Percentiles rank a stretch among this genome's conserved stretches.
phyloP scores from a whole-genome alignment of 2,329 filamentous ascomycete genomes.

The Alternaria brassicicola region DNA sequence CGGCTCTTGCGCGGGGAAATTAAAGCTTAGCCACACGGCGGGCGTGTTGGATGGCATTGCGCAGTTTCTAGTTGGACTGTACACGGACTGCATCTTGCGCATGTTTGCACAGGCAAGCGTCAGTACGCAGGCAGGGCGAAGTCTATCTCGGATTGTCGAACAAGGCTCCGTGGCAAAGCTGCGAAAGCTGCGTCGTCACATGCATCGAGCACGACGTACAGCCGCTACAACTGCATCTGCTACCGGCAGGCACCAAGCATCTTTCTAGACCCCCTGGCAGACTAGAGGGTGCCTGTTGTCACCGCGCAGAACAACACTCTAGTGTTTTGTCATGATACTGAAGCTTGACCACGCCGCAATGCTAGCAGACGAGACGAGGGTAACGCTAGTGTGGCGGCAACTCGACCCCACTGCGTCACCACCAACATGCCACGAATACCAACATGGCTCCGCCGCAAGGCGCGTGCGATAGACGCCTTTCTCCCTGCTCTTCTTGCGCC shows the following conservation, averaged over 20 bases:
- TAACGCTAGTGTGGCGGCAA: slow-evolving; percentile 4
- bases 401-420: slow-evolving; percentile 6
- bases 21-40: slow-evolving; percentile 11
- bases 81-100: neutral
- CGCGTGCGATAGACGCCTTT: slow-evolving; percentile 60
- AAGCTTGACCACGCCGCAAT: neutral
- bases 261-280: too few relatives aligned
- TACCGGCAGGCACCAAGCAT: neutral
- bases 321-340: neutral
- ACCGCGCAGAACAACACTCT: neutral
- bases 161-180: too few relatives aligned
- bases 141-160: neutral
- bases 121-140: neutral
- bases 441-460: slow-evolving; percentile 63
- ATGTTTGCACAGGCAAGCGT: too few relatives aligned
- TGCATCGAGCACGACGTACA: too few relatives aligned
- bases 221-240: too few relatives aligned
- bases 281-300: neutral
- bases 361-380: neutral
- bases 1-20: slow-evolving; percentile 10
- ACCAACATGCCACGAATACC: slow-evolving; percentile 62
- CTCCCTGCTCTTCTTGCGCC: slow-evolving; percentile 67
- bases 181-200: too few relatives aligned
- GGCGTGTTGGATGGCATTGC: neutral
- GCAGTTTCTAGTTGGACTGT: too few relatives aligned